These are phyloP conservation scores for Fagopyrum esculentum DNA, from an alignment of 148 eudicot genomes.

Conservation along the genomic window DNA sequence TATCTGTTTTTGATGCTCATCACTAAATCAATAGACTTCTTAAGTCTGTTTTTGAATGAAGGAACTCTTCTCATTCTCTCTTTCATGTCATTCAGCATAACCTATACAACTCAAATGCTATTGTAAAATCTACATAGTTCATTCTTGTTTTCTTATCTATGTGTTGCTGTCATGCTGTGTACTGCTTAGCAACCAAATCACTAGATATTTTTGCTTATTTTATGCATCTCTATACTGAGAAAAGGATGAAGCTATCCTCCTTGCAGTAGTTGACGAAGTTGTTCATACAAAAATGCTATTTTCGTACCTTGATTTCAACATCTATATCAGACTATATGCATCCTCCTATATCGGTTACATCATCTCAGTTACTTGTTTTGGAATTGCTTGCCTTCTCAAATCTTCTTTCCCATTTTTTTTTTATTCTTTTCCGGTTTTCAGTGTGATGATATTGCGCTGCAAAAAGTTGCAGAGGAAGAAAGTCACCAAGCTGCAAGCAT, in stretches of 20 bases:
- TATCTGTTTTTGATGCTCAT: neutral
- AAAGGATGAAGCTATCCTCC: neutral
- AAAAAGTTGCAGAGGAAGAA: slow-evolving; percentile 12
- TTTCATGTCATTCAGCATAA: neutral
- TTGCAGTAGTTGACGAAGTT: neutral
- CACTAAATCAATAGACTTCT: neutral
- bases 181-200: neutral
- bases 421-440: neutral
- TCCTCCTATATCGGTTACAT: neutral
- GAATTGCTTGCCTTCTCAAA: neutral
- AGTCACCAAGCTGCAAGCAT: slow-evolving; percentile 5
- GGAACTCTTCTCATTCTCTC: neutral
- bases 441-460: slow-evolving; percentile 1
- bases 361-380: neutral
- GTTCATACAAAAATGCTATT: neutral
- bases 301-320: neutral
- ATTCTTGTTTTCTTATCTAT: neutral
- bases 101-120: neutral
- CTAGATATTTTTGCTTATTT: neutral
- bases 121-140: neutral
- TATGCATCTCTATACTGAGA: neutral
- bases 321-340: neutral
- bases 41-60: neutral
- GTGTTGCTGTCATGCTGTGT: neutral
- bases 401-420: neutral